Evolutionary conservation across 345 rosid genomes (phyloP).

Genomic region (Hypericum perforatum): DNA sequence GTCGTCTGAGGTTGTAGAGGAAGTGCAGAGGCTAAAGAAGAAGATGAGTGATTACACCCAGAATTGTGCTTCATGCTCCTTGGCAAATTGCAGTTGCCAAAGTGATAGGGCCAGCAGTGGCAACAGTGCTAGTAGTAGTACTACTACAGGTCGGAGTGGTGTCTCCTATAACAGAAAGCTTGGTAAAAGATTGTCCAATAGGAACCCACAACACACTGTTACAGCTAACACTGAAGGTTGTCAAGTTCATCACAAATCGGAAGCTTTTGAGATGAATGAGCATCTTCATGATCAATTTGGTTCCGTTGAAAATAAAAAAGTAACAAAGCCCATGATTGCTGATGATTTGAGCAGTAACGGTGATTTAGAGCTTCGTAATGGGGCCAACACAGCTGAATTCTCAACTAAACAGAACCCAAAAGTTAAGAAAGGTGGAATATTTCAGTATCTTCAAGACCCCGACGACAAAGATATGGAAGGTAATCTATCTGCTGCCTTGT

Average conservation of each 20-base stretch:
- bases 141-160: slow-evolving; percentile 29
- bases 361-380: slow-evolving; percentile 12
- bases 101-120: slow-evolving; percentile 94
- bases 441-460: slow-evolving; percentile 46
- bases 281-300: slow-evolving; percentile 2
- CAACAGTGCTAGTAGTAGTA: slow-evolving; percentile 82
- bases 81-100: slow-evolving; percentile 88
- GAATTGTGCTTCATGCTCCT: slow-evolving; percentile 73
- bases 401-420: slow-evolving; percentile 23
- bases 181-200: slow-evolving; percentile 37
- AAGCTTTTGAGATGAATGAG: slow-evolving; percentile 12
- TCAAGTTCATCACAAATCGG: slow-evolving; percentile 17
- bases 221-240: slow-evolving; percentile 29
- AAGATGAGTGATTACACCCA: slow-evolving; percentile 47
- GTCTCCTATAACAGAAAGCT: slow-evolving; percentile 48
- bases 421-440: slow-evolving; percentile 66
- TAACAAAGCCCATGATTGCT: too few relatives aligned
- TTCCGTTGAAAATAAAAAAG: too few relatives aligned
- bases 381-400: slow-evolving; percentile 15
- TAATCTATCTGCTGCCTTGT: slow-evolving; percentile 49
- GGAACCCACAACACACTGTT: slow-evolving; percentile 19
- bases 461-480: slow-evolving; percentile 49
- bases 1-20: slow-evolving; percentile 77
- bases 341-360: background rate
- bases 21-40: slow-evolving; percentile 74